These are phyloP conservation scores for Sarocladium oryzae DNA, from an alignment of 2,329 filamentous ascomycete genomes.

Conservation along the genomic window DNA sequence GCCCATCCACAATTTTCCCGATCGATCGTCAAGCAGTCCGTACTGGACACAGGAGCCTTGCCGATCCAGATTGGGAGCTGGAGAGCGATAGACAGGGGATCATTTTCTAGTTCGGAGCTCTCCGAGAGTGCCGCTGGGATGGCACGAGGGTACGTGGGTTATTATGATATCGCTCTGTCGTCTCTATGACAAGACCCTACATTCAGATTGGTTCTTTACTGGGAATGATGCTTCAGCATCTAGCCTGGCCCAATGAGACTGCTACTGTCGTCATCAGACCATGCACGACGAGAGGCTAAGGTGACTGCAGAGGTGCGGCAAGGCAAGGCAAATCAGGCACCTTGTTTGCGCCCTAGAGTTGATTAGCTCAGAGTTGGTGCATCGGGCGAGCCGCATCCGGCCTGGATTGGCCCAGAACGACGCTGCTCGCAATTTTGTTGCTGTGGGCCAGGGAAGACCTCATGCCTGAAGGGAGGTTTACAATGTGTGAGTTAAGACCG, in stretches of 20 bases:
- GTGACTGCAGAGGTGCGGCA: neutral
- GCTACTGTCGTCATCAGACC: slow-evolving; percentile 3
- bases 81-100: neutral
- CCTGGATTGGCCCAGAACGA: neutral
- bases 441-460: neutral
- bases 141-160: neutral
- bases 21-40: no score
- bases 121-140: slow-evolving; percentile 1
- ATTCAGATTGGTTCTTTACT: neutral
- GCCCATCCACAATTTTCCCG: slow-evolving; percentile 4
- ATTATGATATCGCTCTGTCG: neutral
- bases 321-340: neutral
- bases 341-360: neutral
- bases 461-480: neutral
- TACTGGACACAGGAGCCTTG: neutral
- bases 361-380: slow-evolving; percentile 5
- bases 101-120: neutral
- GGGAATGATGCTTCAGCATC: neutral
- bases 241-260: slow-evolving; percentile 1
- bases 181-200: neutral
- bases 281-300: slow-evolving; percentile 1
- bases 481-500: neutral
- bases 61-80: neutral
- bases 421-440: slow-evolving; percentile 7
- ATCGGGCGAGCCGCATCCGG: slow-evolving; percentile 6